phyloP scores from a whole-genome alignment of 306 rosid genomes.

The Bauhinia variegata region DNA sequence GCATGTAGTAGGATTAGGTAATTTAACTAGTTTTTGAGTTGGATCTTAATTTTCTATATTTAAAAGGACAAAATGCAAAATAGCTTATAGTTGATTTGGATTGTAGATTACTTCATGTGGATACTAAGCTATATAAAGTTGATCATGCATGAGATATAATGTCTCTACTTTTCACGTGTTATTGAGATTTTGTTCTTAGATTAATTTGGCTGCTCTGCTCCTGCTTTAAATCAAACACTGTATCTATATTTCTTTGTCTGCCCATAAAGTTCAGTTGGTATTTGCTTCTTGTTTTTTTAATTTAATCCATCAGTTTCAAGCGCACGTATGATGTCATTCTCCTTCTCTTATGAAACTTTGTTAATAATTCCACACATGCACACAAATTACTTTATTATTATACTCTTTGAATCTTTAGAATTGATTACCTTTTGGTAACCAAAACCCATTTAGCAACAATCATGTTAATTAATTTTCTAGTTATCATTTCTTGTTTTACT shows the following conservation, averaged over 20 bases:
- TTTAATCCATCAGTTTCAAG: constrained; percentile 24
- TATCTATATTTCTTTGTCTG: too few species aligned
- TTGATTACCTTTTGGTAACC: constrained; percentile 35
- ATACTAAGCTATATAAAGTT: too few species aligned
- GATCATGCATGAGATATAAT: constrained; percentile 31
- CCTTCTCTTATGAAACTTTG: constrained; percentile 33
- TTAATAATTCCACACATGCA: constrained; percentile 41
- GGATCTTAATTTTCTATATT: too few species aligned
- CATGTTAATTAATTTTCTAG: too few species aligned
- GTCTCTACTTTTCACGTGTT: constrained; percentile 39
- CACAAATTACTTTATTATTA: constrained; percentile 31
- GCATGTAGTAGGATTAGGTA: too few species aligned
- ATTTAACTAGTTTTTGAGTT: too few species aligned
- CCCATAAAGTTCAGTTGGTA: constrained; percentile 26
- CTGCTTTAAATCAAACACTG: constrained; percentile 20
- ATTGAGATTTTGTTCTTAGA: constrained; percentile 10
- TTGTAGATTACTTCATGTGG: neutral
- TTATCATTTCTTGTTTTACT: too few species aligned
- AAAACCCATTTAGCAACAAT: too few species aligned
- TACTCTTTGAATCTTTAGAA: constrained; percentile 52
- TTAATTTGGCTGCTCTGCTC: neutral
- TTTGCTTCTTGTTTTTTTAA: constrained; percentile 4
- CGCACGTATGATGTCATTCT: constrained; percentile 48
- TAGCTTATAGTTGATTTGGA: too few species aligned
- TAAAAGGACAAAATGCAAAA: too few species aligned